Percentiles rank a stretch among this genome's conserved stretches.
phyloP scores from a whole-genome alignment of 1,284 basidiomycete genomes.

The Irpex sp. region DNA sequence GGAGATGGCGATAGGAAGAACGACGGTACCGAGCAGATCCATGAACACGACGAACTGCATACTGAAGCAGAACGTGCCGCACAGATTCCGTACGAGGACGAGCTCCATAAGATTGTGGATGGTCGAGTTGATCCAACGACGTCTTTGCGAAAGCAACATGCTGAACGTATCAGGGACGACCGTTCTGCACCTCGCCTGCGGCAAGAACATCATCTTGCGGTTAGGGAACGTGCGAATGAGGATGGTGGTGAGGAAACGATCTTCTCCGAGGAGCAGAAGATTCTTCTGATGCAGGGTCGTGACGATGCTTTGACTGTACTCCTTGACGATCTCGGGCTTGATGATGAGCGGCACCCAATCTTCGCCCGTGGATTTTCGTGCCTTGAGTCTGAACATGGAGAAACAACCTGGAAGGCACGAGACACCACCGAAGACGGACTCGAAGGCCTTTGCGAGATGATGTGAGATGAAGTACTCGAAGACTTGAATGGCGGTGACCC shows the following conservation, averaged over 20 bases:
- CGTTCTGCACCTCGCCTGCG: conserved; percentile 93
- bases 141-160: conserved; percentile 92
- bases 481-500: conserved; percentile 98
- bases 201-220: conserved; percentile 99
- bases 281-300: conserved; percentile 98
- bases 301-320: conserved; percentile 94
- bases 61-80: conserved; percentile 94
- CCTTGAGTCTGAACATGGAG: conserved; percentile 99
- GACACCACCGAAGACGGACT: conserved; percentile 99
- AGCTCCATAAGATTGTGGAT: conserved; percentile 99
- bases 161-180: conserved; percentile 95
- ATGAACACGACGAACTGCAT: conserved; percentile 99
- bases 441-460: conserved; percentile 97
- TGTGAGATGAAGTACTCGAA: conserved; percentile 99
- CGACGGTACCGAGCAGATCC: conserved; percentile 95
- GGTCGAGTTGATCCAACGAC: conserved; percentile 99
- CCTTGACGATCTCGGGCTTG: conserved; percentile 96
- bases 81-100: conserved; percentile 93
- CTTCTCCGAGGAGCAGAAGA: conserved; percentile 92
- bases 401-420: conserved; percentile 99
- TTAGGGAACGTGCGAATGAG: conserved; percentile 96
- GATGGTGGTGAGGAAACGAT: conserved; percentile 96
- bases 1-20: conserved; percentile 91
- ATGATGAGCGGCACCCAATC: conserved; percentile 98
- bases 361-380: conserved; percentile 80